Base-by-base conservation (phyloP, 2,329 filamentous ascomycete species). In the Claviceps cyperi region DNA sequence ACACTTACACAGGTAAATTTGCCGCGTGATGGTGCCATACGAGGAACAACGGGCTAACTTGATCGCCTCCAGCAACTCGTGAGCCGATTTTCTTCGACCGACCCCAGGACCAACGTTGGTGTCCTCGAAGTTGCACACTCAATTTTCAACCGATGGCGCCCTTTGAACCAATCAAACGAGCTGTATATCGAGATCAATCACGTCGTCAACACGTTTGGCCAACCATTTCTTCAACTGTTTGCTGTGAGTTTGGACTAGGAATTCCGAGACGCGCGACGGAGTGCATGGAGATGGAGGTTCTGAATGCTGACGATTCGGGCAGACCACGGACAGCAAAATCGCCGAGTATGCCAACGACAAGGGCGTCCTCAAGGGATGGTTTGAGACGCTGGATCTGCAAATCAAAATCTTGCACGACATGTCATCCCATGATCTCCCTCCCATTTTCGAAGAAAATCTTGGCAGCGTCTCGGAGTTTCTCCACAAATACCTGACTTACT, bases 121-220 rank as follows among this genome's bases (percentile, higher is more conserved):
- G 92, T 98, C 17, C 74, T 98, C 53, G 89, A 95, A 68, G 92
- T 98, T 43, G 94, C 94, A 58, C 92, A 98, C 69, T 97, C 92
- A 46, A 97, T 98, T 59, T 98, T 97, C 70, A 86, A 85, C 64
- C 77, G 92, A 65, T 98, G 92, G 92, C 79, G 92, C 56, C 94
- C 92, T 8, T 75, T 98, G 40, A 96, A 94, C 70, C 81, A 86
- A 54, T 95, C 90, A 43, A 88, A 98, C 66, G 88, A 86, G 47
- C 79, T 98, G 11, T 98, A 89, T 66, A 85, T 81, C 37, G 92
- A 98, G 69, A 94, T 98, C 71, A 92, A 95, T 67, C 92, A 98
- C 70, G 94, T 98, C 51, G 77, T 98, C 48, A 72, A 73, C 53
- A 88, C 83, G 51, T 97, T 98, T 65, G 86, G 87, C 52, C 72